Percentiles rank a stretch among this genome's conserved stretches.
Evolutionary conservation across 2,329 filamentous ascomycete genomes (phyloP).

Genomic region (Bipolaris sorokiniana): DNA sequence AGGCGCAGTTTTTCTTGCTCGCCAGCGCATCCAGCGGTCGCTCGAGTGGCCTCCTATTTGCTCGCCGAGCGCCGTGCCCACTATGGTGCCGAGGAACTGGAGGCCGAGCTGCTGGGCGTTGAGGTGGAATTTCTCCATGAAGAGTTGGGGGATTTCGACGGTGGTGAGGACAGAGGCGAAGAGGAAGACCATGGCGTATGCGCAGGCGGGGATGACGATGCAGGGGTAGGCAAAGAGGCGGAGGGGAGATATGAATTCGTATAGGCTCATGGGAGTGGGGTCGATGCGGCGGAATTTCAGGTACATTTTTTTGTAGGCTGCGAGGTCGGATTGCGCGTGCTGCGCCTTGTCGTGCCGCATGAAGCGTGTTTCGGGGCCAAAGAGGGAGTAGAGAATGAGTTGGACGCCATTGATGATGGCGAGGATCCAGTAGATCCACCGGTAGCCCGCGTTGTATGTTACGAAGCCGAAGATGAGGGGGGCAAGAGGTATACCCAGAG

Average conservation of each 20-base stretch:
- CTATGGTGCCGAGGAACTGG: constrained; percentile 63
- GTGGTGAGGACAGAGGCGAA: constrained; percentile 61
- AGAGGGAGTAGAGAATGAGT: constrained; percentile 62
- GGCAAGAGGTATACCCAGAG: constrained; percentile 55
- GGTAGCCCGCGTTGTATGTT: constrained; percentile 58
- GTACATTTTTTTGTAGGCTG: constrained; percentile 52
- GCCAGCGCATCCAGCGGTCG: constrained; percentile 60
- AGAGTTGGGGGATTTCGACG: constrained; percentile 66
- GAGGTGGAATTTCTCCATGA: constrained; percentile 62
- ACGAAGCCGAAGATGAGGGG: constrained; percentile 56
- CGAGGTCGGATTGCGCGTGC: constrained; percentile 36
- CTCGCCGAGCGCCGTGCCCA: constrained; percentile 64
- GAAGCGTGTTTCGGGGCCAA: constrained; percentile 60
- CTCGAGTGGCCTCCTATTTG: constrained; percentile 62
- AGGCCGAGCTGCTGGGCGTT: constrained; percentile 64
- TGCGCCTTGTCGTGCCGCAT: constrained; percentile 49
- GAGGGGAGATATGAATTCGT: constrained; percentile 61
- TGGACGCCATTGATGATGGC: constrained; percentile 65
- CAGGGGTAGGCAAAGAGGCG: constrained; percentile 55
- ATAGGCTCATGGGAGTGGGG: constrained; percentile 54
- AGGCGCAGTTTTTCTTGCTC: constrained; percentile 43
- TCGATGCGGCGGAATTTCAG: constrained; percentile 61
- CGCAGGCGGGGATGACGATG: constrained; percentile 58
- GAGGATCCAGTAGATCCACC: constrained; percentile 66
- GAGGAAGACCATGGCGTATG: constrained; percentile 65